Evolutionary conservation across 2,329 filamentous ascomycete genomes (phyloP).

Genomic region (Colletotrichum cuscutae): DNA sequence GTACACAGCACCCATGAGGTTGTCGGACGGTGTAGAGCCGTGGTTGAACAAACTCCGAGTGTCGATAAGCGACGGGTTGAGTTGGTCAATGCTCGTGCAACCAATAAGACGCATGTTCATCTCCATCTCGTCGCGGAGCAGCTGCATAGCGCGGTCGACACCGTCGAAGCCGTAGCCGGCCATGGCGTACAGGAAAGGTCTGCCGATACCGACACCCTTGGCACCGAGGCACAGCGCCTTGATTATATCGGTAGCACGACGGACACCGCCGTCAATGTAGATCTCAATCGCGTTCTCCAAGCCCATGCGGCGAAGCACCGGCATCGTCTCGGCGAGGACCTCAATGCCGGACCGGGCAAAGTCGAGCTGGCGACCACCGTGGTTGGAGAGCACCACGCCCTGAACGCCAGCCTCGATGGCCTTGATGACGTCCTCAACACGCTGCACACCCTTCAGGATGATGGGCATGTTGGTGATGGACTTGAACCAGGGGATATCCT

Average conservation of each 20-base stretch:
- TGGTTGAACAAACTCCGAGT: conserved; percentile 72
- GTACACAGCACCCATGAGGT: conserved; percentile 60
- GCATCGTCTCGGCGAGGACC: conserved; percentile 93
- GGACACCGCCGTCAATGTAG: conserved; percentile 90
- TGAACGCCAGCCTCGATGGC: conserved; percentile 86
- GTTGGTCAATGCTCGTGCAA: conserved; percentile 76
- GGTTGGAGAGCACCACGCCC: conserved; percentile 94
- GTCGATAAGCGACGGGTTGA: conserved; percentile 86
- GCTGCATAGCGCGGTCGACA: conserved; percentile 90
- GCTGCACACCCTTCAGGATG: conserved; percentile 94
- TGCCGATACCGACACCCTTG: conserved; percentile 90
- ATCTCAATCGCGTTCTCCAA: conserved; percentile 84
- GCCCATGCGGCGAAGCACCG: conserved; percentile 78
- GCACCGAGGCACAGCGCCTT: conserved; percentile 95
- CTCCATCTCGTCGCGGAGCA: conserved; percentile 96
- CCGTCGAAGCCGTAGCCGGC: conserved; percentile 87
- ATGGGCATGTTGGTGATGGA: conserved; percentile 94
- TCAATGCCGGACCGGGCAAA: conserved; percentile 91
- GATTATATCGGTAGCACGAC: conserved; percentile 91
- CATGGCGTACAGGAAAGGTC: conserved; percentile 97
- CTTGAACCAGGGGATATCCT: conserved; percentile 92
- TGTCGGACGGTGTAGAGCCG: conserved; percentile 59
- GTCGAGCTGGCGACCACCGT: conserved; percentile 94
- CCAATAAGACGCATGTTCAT: conserved; percentile 99
- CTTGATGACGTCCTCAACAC: conserved; percentile 91